These are phyloP conservation scores for Boletales sp. DNA, from an alignment of 768 basidiomycete species.

Conservation along the genomic window DNA sequence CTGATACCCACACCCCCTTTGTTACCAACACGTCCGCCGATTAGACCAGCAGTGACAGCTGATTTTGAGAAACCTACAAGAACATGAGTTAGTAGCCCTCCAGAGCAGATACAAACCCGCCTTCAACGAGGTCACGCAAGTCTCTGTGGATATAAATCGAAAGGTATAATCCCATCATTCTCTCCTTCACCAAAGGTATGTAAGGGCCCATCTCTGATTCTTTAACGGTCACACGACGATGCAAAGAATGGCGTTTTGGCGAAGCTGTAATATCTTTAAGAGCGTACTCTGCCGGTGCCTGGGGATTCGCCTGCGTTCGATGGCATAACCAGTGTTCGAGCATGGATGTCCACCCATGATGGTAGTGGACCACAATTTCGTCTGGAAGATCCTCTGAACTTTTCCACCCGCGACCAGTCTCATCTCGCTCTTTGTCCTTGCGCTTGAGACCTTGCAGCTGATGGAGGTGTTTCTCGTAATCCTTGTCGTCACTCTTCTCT, in stretches of 20 bases:
- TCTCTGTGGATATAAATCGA: slow-evolving; percentile 75
- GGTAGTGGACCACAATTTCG: slow-evolving; percentile 29
- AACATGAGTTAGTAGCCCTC: background rate
- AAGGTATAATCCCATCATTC: slow-evolving; percentile 87
- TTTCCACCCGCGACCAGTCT: slow-evolving; percentile 29
- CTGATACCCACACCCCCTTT: slow-evolving; percentile 93
- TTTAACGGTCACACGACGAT: slow-evolving; percentile 40
- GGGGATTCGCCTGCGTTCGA: slow-evolving; percentile 25
- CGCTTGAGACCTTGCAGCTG: slow-evolving; percentile 29
- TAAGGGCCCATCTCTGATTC: slow-evolving; percentile 68
- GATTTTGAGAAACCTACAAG: slow-evolving; percentile 67
- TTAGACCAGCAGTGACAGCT: slow-evolving; percentile 83
- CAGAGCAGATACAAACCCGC: slow-evolving; percentile 29
- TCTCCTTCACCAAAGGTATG: slow-evolving; percentile 79
- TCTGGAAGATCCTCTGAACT: slow-evolving; percentile 35
- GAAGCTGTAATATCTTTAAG: slow-evolving; percentile 36
- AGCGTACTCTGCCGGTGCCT: slow-evolving; percentile 9
- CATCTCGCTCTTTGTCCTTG: slow-evolving; percentile 39
- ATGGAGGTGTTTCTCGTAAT: slow-evolving; percentile 29
- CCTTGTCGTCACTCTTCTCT: slow-evolving; percentile 29
- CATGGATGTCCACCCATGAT: slow-evolving; percentile 68
- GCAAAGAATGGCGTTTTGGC: slow-evolving; percentile 42
- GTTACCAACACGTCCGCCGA: slow-evolving; percentile 89
- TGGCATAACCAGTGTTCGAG: slow-evolving; percentile 72
- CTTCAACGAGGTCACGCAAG: slow-evolving; percentile 58